phyloP scores from a whole-genome alignment of 148 eudicot species.

The Silene uniflora region DNA sequence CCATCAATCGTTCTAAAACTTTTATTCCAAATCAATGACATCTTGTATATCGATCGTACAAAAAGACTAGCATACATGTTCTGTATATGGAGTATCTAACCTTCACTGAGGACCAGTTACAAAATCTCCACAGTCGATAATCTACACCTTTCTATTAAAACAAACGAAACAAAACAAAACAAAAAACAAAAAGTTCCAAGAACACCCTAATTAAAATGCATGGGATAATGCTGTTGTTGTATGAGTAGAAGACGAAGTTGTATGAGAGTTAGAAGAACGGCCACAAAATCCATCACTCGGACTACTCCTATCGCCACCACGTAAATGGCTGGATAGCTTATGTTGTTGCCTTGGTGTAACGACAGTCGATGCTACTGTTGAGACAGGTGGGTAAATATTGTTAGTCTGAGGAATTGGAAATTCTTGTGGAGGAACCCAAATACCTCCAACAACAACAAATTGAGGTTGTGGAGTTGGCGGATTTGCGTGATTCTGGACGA shows the following conservation, averaged over 20 bases:
- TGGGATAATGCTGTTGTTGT: not conserved
- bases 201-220: not conserved
- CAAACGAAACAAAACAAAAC: not conserved
- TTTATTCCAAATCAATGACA: no score
- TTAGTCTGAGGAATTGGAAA: not conserved
- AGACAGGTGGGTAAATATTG: not conserved
- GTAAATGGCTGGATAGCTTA: not conserved
- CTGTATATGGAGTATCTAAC: no score
- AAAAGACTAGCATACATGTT: no score
- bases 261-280: no score
- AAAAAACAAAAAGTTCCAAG: not conserved
- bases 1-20: no score
- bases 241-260: not conserved
- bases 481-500: not conserved
- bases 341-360: not conserved
- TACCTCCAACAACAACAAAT: not conserved
- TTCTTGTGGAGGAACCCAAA: not conserved
- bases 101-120: slow-evolving; percentile 17
- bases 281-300: not conserved
- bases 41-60: no score
- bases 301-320: not conserved
- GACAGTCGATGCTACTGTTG: not conserved
- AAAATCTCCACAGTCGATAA: not conserved
- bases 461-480: not conserved
- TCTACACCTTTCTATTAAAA: not conserved